Conservation (phyloP, 192 early-diverging fungal genomes). For the Bifiguratus adelaidae region DNA sequence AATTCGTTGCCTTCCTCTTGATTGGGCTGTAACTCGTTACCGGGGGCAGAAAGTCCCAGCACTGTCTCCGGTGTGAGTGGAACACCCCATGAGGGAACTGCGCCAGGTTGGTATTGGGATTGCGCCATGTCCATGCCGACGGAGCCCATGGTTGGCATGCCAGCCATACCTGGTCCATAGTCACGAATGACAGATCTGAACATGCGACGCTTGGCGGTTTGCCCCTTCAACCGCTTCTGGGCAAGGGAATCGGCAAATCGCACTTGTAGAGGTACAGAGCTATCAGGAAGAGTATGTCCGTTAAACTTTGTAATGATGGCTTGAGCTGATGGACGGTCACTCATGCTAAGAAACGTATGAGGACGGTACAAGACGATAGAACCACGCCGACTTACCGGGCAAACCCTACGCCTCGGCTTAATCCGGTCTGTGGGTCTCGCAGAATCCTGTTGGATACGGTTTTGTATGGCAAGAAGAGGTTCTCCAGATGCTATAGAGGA, state of each 20-base stretch:
- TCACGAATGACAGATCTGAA: no score
- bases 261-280: slow-evolving; percentile 54
- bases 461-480: slow-evolving; percentile 49
- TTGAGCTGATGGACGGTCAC: slow-evolving; percentile 55
- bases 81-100: no score
- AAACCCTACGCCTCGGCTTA: slow-evolving; percentile 74
- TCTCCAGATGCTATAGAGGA: slow-evolving; percentile 31
- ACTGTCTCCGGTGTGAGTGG: slow-evolving; percentile 36
- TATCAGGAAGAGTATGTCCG: slow-evolving; percentile 43
- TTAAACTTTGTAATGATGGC: slow-evolving; percentile 58
- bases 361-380: no score
- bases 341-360: slow-evolving; percentile 31
- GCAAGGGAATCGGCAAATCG: slow-evolving; percentile 71
- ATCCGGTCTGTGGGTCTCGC: slow-evolving; percentile 48
- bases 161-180: background rate
- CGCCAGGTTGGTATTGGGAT: background rate
- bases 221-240: slow-evolving; percentile 70
- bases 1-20: no score
- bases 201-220: slow-evolving; percentile 30
- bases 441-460: slow-evolving; percentile 71
- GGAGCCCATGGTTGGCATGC: background rate
- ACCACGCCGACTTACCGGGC: slow-evolving; percentile 43
- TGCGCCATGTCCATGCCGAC: background rate
- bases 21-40: no score
- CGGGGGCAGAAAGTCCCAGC: slow-evolving; percentile 25